Base-by-base conservation (phyloP, 805 yeast species). In the Candida alai region DNA sequence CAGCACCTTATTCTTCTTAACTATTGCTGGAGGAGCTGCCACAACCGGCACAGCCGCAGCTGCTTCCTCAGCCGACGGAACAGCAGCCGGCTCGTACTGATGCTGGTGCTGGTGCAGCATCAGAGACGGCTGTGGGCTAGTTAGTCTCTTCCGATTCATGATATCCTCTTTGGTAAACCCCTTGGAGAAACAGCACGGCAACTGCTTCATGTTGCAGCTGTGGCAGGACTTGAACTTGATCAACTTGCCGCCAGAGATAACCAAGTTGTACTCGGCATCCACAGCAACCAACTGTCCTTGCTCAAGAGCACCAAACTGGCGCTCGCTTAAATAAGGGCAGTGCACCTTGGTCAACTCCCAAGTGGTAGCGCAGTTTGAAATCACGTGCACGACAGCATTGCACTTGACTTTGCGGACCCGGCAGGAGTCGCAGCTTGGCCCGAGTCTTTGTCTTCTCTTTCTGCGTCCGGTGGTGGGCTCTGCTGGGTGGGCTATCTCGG, bases 341-440 rank as follows among this genome's bases (percentile, higher is more conserved):
- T 10, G 5, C 7, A 29, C 32, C n/a, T 19, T 20, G 13, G 11
- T 16, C 9, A 26, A n/a, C n/a, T n/a, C n/a, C n/a, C n/a, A n/a
- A n/a, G n/a, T n/a, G 14, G 6, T 24, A 13, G 19, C 5, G n/a
- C n/a, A n/a, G 14, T 40, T 50, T 30, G 55, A 47, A 29, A 76
- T 39, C 16, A 74, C 61, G 21, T 58, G 53, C 9, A 80, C 74
- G 44, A 70, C 78, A 2, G 89, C 85, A 54, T 81, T 78, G 58
- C 90, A 82, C 56, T 78, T 82, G 38, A 80, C 81, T 51, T 82
- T 82, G 37, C 86, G 68, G 11, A 73, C 49, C 35, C 88, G 65
- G 53, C 90, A 82, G 30, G 73, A 61, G 52, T 82, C 88, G 55
- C 90, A 82, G 25, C 84, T 76, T 3, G 88, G 88, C 0, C 90